A percentile compares a stretch with the other conserved stretches of the same genome.
Conservation (phyloP, 2,329 filamentous ascomycete genomes). For the Cercospora zeina region DNA sequence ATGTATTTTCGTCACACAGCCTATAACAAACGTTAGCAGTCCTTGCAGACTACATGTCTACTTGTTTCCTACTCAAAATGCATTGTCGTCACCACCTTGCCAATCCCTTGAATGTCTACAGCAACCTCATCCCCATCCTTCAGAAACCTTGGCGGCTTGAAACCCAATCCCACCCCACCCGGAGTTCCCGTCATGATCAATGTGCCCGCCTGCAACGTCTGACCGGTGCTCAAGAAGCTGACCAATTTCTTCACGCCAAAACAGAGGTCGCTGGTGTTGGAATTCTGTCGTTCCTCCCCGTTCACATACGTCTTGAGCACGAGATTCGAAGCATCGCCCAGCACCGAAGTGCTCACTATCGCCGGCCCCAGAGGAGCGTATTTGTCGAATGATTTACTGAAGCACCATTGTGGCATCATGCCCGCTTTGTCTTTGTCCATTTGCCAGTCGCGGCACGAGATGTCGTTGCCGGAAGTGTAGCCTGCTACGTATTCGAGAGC, state of each 20-base stretch:
- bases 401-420: slow-evolving; percentile 58
- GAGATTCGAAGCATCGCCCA: slow-evolving; percentile 49
- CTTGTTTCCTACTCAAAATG: slow-evolving; percentile 35
- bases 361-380: slow-evolving; percentile 57
- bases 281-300: slow-evolving; percentile 51
- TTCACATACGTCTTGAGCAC: slow-evolving; percentile 53
- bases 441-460: slow-evolving; percentile 72
- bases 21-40: not conserved
- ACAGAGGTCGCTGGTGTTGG: slow-evolving; percentile 46
- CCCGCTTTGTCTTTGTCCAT: slow-evolving; percentile 46
- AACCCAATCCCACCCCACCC: slow-evolving; percentile 40
- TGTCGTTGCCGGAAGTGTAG: slow-evolving; percentile 74
- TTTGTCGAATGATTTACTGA: slow-evolving; percentile 61
- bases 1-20: not conserved
- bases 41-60: not conserved
- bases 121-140: slow-evolving; percentile 41
- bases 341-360: slow-evolving; percentile 47
- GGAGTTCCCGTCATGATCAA: slow-evolving; percentile 56
- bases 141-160: slow-evolving; percentile 39
- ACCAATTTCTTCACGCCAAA: slow-evolving; percentile 47
- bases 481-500: slow-evolving; percentile 74
- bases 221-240: slow-evolving; percentile 40
- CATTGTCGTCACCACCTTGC: slow-evolving; percentile 39
- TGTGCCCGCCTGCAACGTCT: slow-evolving; percentile 51
- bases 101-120: slow-evolving; percentile 40